Conservation (phyloP, 768 basidiomycete genomes). For the Suillus plorans region DNA sequence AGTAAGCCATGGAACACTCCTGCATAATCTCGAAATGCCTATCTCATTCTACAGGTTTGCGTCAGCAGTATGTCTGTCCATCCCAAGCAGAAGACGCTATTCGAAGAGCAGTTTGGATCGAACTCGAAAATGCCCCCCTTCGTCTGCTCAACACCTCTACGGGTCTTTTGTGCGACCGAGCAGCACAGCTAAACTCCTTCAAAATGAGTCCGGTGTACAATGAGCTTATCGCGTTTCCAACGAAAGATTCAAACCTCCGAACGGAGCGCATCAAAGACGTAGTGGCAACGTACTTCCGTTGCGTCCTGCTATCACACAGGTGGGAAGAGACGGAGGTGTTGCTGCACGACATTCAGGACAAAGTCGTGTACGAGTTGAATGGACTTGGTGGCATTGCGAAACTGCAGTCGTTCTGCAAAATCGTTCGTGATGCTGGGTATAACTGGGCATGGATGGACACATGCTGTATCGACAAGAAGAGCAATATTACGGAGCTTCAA, state of each 20-base stretch:
- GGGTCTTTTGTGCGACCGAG: background rate
- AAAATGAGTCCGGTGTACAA: background rate
- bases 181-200: background rate
- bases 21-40: too few relatives aligned
- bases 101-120: background rate
- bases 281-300: background rate
- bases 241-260: background rate
- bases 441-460: background rate
- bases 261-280: background rate
- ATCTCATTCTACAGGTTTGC: background rate
- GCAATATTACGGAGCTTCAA: background rate
- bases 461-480: background rate
- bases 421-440: background rate
- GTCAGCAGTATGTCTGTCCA: background rate
- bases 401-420: background rate
- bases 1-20: too few relatives aligned
- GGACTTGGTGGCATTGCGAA: background rate
- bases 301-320: background rate
- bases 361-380: background rate
- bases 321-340: background rate
- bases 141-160: background rate
- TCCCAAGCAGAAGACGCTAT: background rate
- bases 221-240: background rate
- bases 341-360: background rate
- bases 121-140: background rate